phyloP scores from a whole-genome alignment of 305 asterid genomes.

The Solanum hybrid region DNA sequence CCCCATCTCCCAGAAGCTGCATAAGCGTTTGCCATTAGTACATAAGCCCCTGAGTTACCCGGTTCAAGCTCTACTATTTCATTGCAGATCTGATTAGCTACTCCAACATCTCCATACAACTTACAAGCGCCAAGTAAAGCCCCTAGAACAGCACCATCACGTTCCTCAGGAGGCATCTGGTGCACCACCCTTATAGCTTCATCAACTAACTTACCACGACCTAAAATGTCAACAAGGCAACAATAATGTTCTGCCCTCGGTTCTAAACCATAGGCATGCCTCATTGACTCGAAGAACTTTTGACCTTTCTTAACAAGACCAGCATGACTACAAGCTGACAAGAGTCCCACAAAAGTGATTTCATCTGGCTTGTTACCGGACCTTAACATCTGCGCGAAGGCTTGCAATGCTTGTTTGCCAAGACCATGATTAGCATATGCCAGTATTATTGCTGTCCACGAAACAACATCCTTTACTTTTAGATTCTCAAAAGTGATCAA shows the following conservation, averaged over 20 bases:
- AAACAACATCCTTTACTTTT: conserved; percentile 47
- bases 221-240: conserved; percentile 75
- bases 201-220: conserved; percentile 56
- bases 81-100: conserved; percentile 38
- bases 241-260: conserved; percentile 59
- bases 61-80: conserved; percentile 62
- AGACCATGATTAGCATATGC: conserved; percentile 70
- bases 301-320: conserved; percentile 74
- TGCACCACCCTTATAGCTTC: conserved; percentile 53
- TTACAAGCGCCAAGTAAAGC: conserved; percentile 59
- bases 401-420: conserved; percentile 48
- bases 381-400: conserved; percentile 59
- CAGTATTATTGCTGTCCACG: conserved; percentile 67
- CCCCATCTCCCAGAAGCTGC: conserved; percentile 68
- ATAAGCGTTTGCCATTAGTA: conserved; percentile 49
- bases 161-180: conserved; percentile 52
- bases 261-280: conserved; percentile 39
- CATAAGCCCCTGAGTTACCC: conserved; percentile 51
- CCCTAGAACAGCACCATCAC: conserved; percentile 60
- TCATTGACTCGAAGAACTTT: conserved; percentile 55
- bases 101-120: conserved; percentile 49
- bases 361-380: conserved; percentile 56
- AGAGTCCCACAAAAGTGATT: conserved; percentile 52
- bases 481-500: conserved; percentile 37
- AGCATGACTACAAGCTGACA: conserved; percentile 81